These are phyloP conservation scores for Aspergillus alliaceus DNA, from an alignment of 2,329 filamentous ascomycete genomes.

Conservation along the genomic window DNA sequence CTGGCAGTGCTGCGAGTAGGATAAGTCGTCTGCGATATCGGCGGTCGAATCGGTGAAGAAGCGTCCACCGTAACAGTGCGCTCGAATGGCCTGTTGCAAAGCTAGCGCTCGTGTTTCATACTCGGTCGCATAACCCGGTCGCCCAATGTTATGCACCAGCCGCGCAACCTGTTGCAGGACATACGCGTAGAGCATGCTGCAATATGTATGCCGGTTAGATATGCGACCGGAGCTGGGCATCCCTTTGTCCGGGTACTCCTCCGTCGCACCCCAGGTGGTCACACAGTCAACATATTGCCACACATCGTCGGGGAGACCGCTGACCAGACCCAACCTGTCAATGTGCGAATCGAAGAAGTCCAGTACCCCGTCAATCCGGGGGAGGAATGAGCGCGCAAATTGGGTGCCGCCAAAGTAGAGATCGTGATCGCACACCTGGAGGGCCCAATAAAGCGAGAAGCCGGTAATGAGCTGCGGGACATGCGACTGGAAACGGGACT, in stretches of 20 bases:
- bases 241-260: conserved; percentile 37
- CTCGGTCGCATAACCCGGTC: conserved; percentile 31
- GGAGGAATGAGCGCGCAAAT: conserved; percentile 23
- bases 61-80: conserved; percentile 30
- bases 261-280: conserved; percentile 30
- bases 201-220: conserved; percentile 43
- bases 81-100: conserved; percentile 21
- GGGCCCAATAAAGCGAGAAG: conserved; percentile 36
- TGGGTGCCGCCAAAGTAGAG: conserved; percentile 29
- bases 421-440: conserved; percentile 32
- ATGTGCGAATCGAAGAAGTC: conserved; percentile 24
- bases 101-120: conserved; percentile 23
- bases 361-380: conserved; percentile 24
- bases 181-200: conserved; percentile 43
- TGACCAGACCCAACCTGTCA: conserved; percentile 21
- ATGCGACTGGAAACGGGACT: conserved; percentile 32
- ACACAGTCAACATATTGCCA: conserved; percentile 41
- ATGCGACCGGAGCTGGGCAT: conserved; percentile 39
- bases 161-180: conserved; percentile 34
- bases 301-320: conserved; percentile 22
- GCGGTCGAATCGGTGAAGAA: conserved; percentile 36
- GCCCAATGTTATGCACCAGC: conserved; percentile 32
- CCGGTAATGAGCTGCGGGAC: conserved; percentile 29
- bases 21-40: conserved; percentile 21
- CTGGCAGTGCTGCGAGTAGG: conserved; percentile 32